phyloP scores from a whole-genome alignment of 169 alveolate genomes.

The Plasmodium fragile region DNA sequence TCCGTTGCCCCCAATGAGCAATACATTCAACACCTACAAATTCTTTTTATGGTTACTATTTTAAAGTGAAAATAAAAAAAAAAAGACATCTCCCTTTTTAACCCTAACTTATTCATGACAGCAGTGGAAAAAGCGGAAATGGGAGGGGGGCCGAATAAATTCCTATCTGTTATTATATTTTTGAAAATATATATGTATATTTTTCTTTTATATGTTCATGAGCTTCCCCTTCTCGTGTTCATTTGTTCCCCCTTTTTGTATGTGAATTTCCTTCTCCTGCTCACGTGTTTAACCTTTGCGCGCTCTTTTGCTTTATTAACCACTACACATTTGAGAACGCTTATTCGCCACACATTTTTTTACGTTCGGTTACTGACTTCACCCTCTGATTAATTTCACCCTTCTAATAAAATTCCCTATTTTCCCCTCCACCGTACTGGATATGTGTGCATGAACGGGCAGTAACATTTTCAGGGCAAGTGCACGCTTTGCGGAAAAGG shows the following conservation, averaged over 20 bases:
- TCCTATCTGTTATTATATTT: neutral
- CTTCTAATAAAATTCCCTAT: neutral
- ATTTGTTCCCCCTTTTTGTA: neutral
- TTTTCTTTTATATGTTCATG: neutral
- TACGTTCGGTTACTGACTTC: neutral
- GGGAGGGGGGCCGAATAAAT: neutral
- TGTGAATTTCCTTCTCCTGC: neutral
- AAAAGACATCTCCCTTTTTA: neutral
- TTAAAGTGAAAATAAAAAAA: neutral
- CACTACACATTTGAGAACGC: neutral
- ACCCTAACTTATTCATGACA: neutral
- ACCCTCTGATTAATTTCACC: neutral
- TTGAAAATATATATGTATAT: neutral
- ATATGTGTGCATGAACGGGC: conserved; percentile 67
- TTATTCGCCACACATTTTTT: neutral
- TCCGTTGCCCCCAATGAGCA: neutral
- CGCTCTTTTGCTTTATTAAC: neutral
- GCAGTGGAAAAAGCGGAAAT: neutral
- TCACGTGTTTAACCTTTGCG: neutral
- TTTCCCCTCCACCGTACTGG: conserved; percentile 17
- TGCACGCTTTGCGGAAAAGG: neutral
- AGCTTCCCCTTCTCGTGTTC: conserved; percentile 1
- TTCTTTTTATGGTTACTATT: neutral
- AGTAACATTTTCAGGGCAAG: neutral
- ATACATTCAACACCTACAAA: neutral